Percentiles rank a stretch among this genome's conserved stretches.
These are phyloP conservation scores for Medicago arabica DNA, from an alignment of 306 rosid species.

Conservation along the genomic window DNA sequence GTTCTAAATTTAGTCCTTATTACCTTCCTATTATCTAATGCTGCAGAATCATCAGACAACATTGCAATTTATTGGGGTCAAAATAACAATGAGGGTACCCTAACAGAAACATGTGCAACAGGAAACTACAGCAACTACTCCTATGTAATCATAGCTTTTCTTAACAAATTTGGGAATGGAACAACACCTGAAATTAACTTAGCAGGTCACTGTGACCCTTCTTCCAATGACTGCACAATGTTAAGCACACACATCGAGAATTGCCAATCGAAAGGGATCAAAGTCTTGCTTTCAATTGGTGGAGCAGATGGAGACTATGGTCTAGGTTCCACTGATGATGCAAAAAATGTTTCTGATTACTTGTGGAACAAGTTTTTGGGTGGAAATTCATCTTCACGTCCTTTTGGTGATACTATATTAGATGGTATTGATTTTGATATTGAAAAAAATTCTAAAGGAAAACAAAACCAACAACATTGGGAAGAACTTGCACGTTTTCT, in stretches of 20 bases:
- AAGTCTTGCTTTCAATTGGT: slow-evolving; percentile 62
- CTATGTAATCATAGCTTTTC: slow-evolving; percentile 54
- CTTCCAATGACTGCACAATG: slow-evolving; percentile 32
- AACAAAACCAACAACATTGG: slow-evolving; percentile 28
- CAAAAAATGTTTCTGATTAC: slow-evolving; percentile 49
- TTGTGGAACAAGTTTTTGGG: slow-evolving; percentile 64
- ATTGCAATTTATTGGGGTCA: neutral
- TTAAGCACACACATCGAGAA: slow-evolving; percentile 44
- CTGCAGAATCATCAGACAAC: neutral
- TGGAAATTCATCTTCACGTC: slow-evolving; percentile 50
- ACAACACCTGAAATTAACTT: slow-evolving; percentile 55
- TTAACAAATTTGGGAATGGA: slow-evolving; percentile 39
- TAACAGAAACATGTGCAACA: neutral
- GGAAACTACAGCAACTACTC: neutral
- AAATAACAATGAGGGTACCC: neutral
- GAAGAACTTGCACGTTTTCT: slow-evolving; percentile 39
- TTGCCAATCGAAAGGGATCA: slow-evolving; percentile 57
- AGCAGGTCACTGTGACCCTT: slow-evolving; percentile 56
- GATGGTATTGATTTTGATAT: slow-evolving; percentile 68
- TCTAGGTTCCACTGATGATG: slow-evolving; percentile 55
- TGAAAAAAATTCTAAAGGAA: neutral
- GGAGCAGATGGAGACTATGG: slow-evolving; percentile 45
- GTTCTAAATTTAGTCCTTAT: slow-evolving; percentile 19
- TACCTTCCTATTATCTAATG: slow-evolving; percentile 16
- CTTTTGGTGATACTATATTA: slow-evolving; percentile 54